Conservation (phyloP, 202 grass and related monocot genomes). For the Zizania palustris region DNA sequence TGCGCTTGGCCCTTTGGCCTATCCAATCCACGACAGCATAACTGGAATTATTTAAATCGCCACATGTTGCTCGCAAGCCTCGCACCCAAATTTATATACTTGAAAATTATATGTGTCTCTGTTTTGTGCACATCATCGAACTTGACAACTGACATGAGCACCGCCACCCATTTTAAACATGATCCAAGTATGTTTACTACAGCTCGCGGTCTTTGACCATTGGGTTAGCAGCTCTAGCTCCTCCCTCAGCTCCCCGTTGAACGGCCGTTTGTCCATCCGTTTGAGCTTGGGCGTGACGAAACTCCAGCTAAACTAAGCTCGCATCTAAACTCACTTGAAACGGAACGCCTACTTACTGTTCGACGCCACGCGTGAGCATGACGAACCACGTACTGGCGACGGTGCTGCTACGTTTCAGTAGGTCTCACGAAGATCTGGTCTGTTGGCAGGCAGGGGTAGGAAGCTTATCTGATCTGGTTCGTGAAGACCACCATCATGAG, state of each 20-base stretch:
- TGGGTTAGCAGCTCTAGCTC: background rate
- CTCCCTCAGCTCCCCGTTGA: background rate
- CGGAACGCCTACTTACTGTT: background rate
- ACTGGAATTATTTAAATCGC: constrained; percentile 2
- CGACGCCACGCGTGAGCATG: background rate
- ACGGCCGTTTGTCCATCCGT: background rate
- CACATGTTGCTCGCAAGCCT: background rate
- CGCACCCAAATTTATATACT: background rate
- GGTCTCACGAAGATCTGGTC: background rate
- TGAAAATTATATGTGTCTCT: background rate
- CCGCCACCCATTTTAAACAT: background rate
- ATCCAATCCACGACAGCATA: background rate
- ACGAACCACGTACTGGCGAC: background rate
- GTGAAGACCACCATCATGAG: too few species aligned
- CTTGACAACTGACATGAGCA: background rate
- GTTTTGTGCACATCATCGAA: background rate
- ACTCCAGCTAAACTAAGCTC: background rate
- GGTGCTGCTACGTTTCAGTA: too few species aligned
- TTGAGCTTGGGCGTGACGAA: background rate
- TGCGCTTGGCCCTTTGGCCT: background rate
- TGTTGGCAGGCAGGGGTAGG: background rate
- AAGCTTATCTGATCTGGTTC: too few species aligned
- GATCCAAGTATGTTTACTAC: background rate
- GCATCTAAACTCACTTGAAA: background rate
- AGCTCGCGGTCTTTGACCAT: background rate